Base-by-base conservation (phyloP, 345 rosid species). In the Dipteronia dyeriana region DNA sequence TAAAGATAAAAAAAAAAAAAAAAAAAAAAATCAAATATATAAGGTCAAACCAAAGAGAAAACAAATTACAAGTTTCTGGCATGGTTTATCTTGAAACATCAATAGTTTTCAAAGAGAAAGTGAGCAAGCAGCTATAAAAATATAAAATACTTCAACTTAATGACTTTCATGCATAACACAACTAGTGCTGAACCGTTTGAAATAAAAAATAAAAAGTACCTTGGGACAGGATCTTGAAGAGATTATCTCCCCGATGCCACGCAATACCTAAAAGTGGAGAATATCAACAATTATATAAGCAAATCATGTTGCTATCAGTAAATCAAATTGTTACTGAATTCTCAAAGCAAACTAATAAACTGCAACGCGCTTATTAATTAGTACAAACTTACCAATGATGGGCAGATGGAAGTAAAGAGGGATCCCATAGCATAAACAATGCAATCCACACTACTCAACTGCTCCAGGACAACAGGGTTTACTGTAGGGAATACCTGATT, bases 341-440 rank as follows among this genome's bases (percentile, higher is more conserved):
- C n/a, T 51, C 22, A 49, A 16, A 47, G 31, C 20, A 70, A 51
- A 23, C 12, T 7, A 47, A 13, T 3, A 59, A 19, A 61, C 43
- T 29, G 64, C 54, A 66, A 22, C 26, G 43, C 38, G 25, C 38
- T 73, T 29, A 31, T 54, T 25, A 61, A 68, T 53, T 25, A 39
- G 59, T 13, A 51, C 57, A 74, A 76, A 59, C 57, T 82, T 83
- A 95, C 98, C 93, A 93, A 54, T 43, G 99, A 93, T 51, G 99
- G 98, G 87, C 99, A 95, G 71, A 93, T 76, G 74, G 99, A 95
- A 76, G 98, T 93, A 80, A 95, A 95, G n/a, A 95, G 87, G 49
- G 99, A 95, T 31, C 98, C 99, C 99, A 95, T 95, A 45, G 97
- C 94, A 85, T 95, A 95, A 79, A 95, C 84, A 74, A 95, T 87